These are phyloP conservation scores for Penicillium ochrochloron DNA, from an alignment of 495 filamentous ascomycete species.

Conservation along the genomic window DNA sequence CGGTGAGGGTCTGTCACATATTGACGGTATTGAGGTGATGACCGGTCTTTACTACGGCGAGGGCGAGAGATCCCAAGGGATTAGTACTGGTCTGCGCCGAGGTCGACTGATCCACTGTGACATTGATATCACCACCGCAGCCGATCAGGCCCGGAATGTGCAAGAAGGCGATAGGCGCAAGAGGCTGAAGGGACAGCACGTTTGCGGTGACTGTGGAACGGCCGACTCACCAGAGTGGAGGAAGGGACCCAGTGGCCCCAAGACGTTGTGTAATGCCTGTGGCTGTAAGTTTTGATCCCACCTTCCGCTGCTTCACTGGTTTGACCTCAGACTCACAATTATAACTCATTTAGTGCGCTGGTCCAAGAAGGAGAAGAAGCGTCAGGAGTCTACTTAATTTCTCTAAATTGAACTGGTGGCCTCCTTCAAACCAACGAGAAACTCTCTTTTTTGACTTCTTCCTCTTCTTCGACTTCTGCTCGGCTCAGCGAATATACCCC, in stretches of 20 bases:
- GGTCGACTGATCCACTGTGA: conserved; percentile 84
- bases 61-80: conserved; percentile 85
- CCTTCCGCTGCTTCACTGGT: neutral
- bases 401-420: conserved; percentile 1
- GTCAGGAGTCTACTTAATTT: conserved; percentile 35
- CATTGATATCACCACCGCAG: conserved; percentile 82
- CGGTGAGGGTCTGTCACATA: conserved; percentile 73
- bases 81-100: conserved; percentile 81
- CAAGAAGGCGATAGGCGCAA: conserved; percentile 80
- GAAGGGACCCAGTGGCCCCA: conserved; percentile 91
- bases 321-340: conserved; percentile 1
- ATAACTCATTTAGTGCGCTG: conserved; percentile 56
- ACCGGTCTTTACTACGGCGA: conserved; percentile 88
- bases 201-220: conserved; percentile 95
- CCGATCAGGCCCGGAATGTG: conserved; percentile 54
- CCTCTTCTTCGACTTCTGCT: conserved; percentile 9
- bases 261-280: conserved; percentile 97
- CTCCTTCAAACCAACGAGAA: neutral
- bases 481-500: conserved; percentile 6
- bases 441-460: conserved; percentile 2
- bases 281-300: conserved; percentile 61
- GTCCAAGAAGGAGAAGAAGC: conserved; percentile 81
- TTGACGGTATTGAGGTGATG: conserved; percentile 91
- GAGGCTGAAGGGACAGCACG: conserved; percentile 94
- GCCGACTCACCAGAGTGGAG: conserved; percentile 96